These are phyloP conservation scores for Neurospora crassa DNA, from an alignment of 2,329 filamentous ascomycete genomes.

Conservation along the genomic window DNA sequence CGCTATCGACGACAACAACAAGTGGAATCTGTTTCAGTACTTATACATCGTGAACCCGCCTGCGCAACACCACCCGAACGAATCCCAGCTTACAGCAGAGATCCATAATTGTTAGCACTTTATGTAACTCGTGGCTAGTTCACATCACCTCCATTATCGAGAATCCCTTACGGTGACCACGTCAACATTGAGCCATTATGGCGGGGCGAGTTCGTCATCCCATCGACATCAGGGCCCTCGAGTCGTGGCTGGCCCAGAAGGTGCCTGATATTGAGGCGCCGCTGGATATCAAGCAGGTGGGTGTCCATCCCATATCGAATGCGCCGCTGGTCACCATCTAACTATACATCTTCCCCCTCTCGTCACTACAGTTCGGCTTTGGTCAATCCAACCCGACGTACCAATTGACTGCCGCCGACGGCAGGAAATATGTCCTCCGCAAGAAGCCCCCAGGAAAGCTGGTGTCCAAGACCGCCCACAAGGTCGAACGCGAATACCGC, in stretches of 20 bases:
- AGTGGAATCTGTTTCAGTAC: neutral
- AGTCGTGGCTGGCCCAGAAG: conserved; percentile 65
- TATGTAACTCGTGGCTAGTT: neutral
- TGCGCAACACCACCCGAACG: neutral
- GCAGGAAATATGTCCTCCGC: conserved; percentile 73
- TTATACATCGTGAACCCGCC: neutral
- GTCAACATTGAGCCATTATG: conserved; percentile 38
- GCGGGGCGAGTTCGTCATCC: conserved; percentile 83
- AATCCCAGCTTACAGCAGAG: neutral
- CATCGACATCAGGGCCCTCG: conserved; percentile 72
- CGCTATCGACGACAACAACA: neutral
- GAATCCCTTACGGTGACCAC: neutral
- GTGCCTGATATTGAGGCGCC: conserved; percentile 80
- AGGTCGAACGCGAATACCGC: conserved; percentile 91
- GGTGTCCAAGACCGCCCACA: conserved; percentile 86
- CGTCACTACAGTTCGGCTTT: conserved; percentile 67
- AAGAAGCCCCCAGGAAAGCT: conserved; percentile 97
- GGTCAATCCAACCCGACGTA: conserved; percentile 98
- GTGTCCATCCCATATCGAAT: conserved; percentile 8
- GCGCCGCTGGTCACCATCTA: neutral
- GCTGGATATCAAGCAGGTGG: conserved; percentile 80
- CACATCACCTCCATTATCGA: neutral
- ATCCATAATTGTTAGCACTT: neutral
- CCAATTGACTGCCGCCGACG: conserved; percentile 66
- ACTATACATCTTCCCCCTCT: neutral